Conservation (phyloP, 2,329 filamentous ascomycete genomes). For the Fusarium vanettenii region DNA sequence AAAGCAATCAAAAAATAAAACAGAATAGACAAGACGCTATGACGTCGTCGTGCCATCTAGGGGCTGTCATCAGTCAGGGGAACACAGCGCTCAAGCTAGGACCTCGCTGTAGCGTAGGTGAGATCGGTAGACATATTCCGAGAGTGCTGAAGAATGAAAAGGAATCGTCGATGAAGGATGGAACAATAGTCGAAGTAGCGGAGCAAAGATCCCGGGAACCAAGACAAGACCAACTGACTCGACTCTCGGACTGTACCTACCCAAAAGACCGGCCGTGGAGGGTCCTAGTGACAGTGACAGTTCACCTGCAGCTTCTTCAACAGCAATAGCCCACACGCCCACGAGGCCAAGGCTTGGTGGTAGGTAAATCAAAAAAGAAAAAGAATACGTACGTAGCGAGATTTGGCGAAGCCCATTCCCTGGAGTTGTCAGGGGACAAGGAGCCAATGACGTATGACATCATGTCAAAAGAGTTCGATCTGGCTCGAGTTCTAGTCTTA, state of each 20-base stretch:
- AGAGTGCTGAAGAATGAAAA: not conserved
- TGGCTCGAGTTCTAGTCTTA: constrained; percentile 1
- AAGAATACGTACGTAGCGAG: not conserved
- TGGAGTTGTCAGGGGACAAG: not conserved
- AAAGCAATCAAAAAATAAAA: not conserved
- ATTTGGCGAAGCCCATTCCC: not conserved
- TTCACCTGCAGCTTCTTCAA: not conserved
- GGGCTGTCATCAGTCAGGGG: not conserved
- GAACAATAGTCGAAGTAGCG: not conserved
- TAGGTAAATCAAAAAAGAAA: not conserved
- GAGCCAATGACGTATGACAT: constrained; percentile 5
- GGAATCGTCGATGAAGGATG: not conserved
- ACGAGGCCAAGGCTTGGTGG: not conserved
- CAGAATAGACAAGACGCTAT: not conserved
- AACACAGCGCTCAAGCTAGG: not conserved
- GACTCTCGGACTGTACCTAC: not conserved
- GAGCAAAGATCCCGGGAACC: not conserved
- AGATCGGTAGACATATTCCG: not conserved
- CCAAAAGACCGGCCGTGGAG: not conserved
- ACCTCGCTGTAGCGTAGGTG: not conserved
- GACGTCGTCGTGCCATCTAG: not conserved
- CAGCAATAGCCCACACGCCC: not conserved
- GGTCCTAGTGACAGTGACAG: not conserved
- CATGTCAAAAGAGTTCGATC: not conserved
- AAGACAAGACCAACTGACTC: not conserved